A percentile compares a stretch with the other conserved stretches of the same genome.
Conservation (phyloP, 345 rosid species). For the Microcos paniculata region DNA sequence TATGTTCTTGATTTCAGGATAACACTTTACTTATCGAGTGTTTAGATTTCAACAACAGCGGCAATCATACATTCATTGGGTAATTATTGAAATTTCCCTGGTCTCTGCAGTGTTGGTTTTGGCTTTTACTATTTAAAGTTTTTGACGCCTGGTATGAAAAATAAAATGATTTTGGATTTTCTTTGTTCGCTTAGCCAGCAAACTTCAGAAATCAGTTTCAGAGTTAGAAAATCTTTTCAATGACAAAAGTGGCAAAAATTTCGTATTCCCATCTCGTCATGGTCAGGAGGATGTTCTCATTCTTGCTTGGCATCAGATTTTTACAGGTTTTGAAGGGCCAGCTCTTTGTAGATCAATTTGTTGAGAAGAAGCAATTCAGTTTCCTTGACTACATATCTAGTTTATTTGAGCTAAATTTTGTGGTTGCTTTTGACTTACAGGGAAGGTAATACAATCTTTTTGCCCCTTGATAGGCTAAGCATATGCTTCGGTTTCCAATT, state of each 20-base stretch:
- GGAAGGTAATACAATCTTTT: constrained; percentile 37
- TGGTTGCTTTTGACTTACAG: constrained; percentile 96
- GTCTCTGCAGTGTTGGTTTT: constrained; percentile 2
- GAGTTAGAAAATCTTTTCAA: constrained; percentile 62
- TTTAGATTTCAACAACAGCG: constrained; percentile 74
- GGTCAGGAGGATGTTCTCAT: constrained; percentile 61
- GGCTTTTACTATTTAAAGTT: background rate
- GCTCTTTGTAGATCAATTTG: constrained; percentile 66
- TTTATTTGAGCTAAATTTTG: constrained; percentile 81
- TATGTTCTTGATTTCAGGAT: constrained; percentile 41
- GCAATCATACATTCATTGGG: constrained; percentile 75
- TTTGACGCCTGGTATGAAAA: background rate
- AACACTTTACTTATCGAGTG: constrained; percentile 82
- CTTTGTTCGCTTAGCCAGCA: constrained; percentile 37
- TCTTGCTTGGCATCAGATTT: background rate
- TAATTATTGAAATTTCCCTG: constrained; percentile 21
- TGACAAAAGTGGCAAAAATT: constrained; percentile 49
- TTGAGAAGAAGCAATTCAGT: constrained; percentile 63
- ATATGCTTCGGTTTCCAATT: background rate
- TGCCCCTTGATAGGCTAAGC: background rate
- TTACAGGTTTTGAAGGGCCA: constrained; percentile 67
- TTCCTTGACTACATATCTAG: constrained; percentile 87
- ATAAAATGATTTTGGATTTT: constrained; percentile 1
- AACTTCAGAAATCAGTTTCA: constrained; percentile 64
- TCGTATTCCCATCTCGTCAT: constrained; percentile 36